Conservation (phyloP, 805 yeast genomes). For the Teunomyces pallodes region DNA sequence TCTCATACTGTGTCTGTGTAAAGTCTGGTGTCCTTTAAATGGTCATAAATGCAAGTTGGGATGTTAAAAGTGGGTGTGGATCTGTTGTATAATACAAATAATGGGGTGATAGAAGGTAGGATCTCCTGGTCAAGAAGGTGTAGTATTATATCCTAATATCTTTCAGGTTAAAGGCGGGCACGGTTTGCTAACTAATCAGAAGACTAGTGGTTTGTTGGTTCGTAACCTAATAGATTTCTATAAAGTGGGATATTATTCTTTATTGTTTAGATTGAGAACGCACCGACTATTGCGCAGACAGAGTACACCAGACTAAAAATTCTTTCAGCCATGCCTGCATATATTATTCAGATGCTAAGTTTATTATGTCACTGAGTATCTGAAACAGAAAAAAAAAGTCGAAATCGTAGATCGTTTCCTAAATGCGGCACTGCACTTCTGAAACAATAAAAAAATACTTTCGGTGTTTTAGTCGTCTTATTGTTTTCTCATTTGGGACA, state of each 20-base stretch:
- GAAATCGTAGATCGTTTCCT: no score
- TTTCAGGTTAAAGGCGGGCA: no score
- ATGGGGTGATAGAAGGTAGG: not conserved
- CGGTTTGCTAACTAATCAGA: not conserved
- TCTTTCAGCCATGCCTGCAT: not conserved
- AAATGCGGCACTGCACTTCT: no score
- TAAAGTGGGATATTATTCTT: not conserved
- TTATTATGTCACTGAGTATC: not conserved
- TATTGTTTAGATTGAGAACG: not conserved
- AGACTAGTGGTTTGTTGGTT: not conserved
- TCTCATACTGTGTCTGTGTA: constrained; percentile 19
- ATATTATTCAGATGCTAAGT: not conserved
- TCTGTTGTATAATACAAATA: not conserved
- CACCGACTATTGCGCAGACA: not conserved
- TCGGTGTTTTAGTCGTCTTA: no score
- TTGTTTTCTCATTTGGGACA: no score
- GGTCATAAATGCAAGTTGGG: constrained; percentile 1
- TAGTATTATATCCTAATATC: not conserved
- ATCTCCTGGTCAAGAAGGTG: not conserved
- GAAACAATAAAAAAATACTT: no score
- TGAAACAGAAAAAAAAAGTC: not conserved
- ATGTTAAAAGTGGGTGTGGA: not conserved
- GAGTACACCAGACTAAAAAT: not conserved
- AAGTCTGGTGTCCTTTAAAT: not conserved
- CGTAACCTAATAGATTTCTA: not conserved